Percentiles rank a stretch among this genome's conserved stretches.
These are phyloP conservation scores for Protea cynaroides DNA, from an alignment of 164 flowering plant species.

Conservation along the genomic window DNA sequence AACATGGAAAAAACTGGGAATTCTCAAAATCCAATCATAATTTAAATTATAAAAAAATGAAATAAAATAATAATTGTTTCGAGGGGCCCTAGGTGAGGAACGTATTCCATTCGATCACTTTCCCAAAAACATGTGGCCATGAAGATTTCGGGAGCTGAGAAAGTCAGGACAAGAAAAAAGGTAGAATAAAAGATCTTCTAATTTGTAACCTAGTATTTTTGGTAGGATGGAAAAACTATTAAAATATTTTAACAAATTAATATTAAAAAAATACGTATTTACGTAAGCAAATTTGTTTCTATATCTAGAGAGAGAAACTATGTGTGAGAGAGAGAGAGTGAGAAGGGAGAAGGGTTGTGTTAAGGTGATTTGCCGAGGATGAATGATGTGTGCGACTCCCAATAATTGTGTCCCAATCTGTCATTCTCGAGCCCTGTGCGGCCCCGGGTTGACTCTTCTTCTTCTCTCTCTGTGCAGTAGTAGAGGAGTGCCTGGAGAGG, in stretches of 20 bases:
- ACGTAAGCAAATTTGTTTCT: background rate
- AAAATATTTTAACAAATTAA: background rate
- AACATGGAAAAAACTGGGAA: background rate
- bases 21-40: constrained; percentile 9
- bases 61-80: too few relatives aligned
- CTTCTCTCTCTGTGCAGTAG: background rate
- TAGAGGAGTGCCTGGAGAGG: too few relatives aligned
- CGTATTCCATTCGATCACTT: background rate
- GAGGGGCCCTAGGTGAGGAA: background rate
- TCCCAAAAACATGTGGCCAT: too few relatives aligned
- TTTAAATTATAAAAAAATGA: constrained; percentile 4
- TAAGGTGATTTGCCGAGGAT: background rate
- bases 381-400: constrained; percentile 27
- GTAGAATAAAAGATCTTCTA: background rate
- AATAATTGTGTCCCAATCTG: constrained; percentile 19
- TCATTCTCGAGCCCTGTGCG: constrained; percentile 50
- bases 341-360: background rate
- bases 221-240: background rate
- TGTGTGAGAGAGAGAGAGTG: background rate
- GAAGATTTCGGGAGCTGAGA: background rate
- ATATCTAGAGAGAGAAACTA: background rate
- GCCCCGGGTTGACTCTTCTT: constrained; percentile 26
- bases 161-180: background rate
- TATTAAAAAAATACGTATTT: background rate
- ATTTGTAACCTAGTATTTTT: background rate